These are phyloP conservation scores for Phytophthora brassicae DNA, from an alignment of 352 stramenopile genomes.

Conservation along the genomic window DNA sequence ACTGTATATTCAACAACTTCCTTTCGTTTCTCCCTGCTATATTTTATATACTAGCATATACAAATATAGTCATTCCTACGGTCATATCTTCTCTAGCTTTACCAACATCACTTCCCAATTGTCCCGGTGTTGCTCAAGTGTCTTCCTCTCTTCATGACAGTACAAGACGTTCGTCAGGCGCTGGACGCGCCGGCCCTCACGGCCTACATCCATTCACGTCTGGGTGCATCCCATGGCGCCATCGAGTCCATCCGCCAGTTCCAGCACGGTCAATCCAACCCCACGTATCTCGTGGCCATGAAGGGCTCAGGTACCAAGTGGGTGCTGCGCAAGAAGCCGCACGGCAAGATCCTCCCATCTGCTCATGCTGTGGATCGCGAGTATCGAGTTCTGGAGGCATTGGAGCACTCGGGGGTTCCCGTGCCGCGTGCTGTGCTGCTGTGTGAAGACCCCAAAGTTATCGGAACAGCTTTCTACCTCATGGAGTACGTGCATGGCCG, in stretches of 20 bases:
- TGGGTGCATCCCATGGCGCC: slow-evolving; percentile 54
- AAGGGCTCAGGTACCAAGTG: slow-evolving; percentile 48
- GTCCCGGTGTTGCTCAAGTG: slow-evolving; percentile 9
- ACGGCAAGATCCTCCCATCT: slow-evolving; percentile 75
- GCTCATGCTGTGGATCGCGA: slow-evolving; percentile 84
- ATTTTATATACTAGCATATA: background rate
- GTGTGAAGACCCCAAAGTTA: slow-evolving; percentile 57
- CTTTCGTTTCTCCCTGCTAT: background rate
- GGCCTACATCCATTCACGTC: slow-evolving; percentile 47
- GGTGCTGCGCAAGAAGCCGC: slow-evolving; percentile 86
- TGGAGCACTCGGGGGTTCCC: slow-evolving; percentile 70
- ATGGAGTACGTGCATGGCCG: slow-evolving; percentile 81
- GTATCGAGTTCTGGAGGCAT: slow-evolving; percentile 64
- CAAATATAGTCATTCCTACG: background rate
- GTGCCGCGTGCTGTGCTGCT: slow-evolving; percentile 65
- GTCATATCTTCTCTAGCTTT: background rate
- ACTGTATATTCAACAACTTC: background rate
- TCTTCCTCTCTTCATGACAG: slow-evolving; percentile 27
- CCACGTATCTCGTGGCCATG: slow-evolving; percentile 84
- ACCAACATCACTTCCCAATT: slow-evolving; percentile 20
- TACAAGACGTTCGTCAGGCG: slow-evolving; percentile 56
- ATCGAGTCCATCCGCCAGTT: slow-evolving; percentile 79
- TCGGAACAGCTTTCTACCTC: slow-evolving; percentile 82
- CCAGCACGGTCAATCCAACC: slow-evolving; percentile 86
- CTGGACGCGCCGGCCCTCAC: slow-evolving; percentile 53